These are phyloP conservation scores for Apiotrichum akiyoshidainum DNA, from an alignment of 1,284 basidiomycete genomes.

Conservation along the genomic window DNA sequence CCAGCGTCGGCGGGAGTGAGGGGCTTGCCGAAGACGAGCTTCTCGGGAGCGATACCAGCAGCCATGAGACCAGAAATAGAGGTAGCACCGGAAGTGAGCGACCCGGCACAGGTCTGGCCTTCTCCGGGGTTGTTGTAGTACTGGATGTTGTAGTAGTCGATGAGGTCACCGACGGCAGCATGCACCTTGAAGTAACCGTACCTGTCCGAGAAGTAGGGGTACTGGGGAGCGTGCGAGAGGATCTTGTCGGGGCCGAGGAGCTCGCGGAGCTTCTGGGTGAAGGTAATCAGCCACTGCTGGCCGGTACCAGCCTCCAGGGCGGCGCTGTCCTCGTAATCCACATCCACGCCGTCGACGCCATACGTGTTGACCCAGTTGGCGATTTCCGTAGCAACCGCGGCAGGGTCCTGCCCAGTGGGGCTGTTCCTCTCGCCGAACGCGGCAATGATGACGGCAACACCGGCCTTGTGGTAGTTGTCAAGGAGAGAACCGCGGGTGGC, in stretches of 20 bases:
- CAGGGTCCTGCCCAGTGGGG: slow-evolving; percentile 18
- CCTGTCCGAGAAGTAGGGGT: slow-evolving; percentile 24
- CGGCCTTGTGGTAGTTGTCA: slow-evolving; percentile 48
- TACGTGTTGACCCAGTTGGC: slow-evolving; percentile 50
- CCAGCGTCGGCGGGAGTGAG: slow-evolving; percentile 8
- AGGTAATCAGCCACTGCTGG: slow-evolving; percentile 26
- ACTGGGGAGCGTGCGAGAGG: slow-evolving; percentile 31
- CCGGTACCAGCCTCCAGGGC: slow-evolving; percentile 21
- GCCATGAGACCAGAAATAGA: slow-evolving; percentile 35
- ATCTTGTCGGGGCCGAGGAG: slow-evolving; percentile 29
- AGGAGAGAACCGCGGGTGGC: slow-evolving; percentile 16
- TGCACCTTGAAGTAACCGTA: slow-evolving; percentile 38
- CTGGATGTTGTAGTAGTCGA: slow-evolving; percentile 49
- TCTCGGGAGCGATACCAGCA: slow-evolving; percentile 36
- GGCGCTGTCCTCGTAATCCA: slow-evolving; percentile 51
- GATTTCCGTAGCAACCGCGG: slow-evolving; percentile 15
- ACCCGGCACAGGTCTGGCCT: slow-evolving; percentile 3
- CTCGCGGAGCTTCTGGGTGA: slow-evolving; percentile 34
- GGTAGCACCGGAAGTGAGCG: slow-evolving; percentile 16
- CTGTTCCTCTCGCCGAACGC: slow-evolving; percentile 19
- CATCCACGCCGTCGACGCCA: slow-evolving; percentile 54
- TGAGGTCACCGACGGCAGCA: slow-evolving; percentile 32
- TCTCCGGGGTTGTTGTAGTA: slow-evolving; percentile 50
- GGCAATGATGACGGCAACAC: slow-evolving; percentile 27
- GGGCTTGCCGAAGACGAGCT: slow-evolving; percentile 51